Evolutionary conservation across 768 basidiomycete species (phyloP).

Genomic region (Cyclocybe cylindracea): DNA sequence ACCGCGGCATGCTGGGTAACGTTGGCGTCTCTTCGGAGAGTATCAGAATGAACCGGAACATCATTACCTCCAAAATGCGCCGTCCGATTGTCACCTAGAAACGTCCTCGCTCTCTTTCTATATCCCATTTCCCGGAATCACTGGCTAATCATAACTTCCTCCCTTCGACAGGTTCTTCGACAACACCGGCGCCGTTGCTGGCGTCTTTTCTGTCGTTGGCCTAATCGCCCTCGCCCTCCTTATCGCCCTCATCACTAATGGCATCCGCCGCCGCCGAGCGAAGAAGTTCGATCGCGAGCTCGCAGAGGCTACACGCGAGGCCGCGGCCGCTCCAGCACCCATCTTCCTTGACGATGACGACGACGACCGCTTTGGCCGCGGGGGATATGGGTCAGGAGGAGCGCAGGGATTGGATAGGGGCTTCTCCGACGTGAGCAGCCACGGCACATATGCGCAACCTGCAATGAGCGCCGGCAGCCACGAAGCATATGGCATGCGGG

Average conservation of each 20-base stretch:
- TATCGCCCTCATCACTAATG: conserved; percentile 49
- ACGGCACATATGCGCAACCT: conserved; percentile 58
- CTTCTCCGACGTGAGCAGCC: conserved; percentile 50
- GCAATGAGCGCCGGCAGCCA: conserved; percentile 32
- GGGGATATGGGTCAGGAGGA: conserved; percentile 8
- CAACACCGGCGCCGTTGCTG: conserved; percentile 74
- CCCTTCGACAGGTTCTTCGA: conserved; percentile 57
- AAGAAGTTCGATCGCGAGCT: conserved; percentile 72
- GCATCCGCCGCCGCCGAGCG: conserved; percentile 64
- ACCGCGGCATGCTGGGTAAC: too few relatives aligned
- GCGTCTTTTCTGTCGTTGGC: conserved; percentile 73
- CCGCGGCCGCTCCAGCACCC: conserved; percentile 52
- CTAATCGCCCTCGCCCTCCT: conserved; percentile 52
- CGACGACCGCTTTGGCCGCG: conserved; percentile 23
- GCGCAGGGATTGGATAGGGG: conserved; percentile 21
- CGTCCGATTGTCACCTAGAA: not conserved
- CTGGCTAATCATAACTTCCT: conserved; percentile 1
- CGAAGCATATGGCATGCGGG: conserved; percentile 55
- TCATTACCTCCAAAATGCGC: not conserved
- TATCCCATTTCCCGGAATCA: not conserved
- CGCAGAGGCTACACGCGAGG: conserved; percentile 68
- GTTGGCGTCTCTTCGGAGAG: too few relatives aligned
- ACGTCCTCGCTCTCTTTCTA: not conserved
- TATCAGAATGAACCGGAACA: too few relatives aligned
- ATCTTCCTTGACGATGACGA: conserved; percentile 59